phyloP scores from a whole-genome alignment of 306 rosid species.

The Acacia confusa region DNA sequence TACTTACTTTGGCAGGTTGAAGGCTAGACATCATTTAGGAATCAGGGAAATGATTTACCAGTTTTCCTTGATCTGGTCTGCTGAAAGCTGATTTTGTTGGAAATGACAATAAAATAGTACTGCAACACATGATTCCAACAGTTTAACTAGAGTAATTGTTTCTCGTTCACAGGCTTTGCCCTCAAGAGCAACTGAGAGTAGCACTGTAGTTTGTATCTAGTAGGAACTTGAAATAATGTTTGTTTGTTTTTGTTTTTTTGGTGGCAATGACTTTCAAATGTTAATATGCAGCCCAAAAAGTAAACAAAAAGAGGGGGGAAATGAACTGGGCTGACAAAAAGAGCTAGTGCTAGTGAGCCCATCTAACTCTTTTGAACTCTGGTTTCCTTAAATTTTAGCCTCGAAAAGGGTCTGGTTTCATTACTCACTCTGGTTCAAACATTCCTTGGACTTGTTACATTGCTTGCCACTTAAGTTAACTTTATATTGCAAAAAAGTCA shows the following conservation, averaged over 20 bases:
- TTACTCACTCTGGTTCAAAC: neutral
- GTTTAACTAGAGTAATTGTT: neutral
- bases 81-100: neutral
- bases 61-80: neutral
- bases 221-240: neutral
- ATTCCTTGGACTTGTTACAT: neutral
- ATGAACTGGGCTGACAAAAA: neutral
- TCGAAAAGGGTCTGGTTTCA: too few species aligned
- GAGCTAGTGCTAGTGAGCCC: neutral
- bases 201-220: neutral
- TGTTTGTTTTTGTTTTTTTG: too few species aligned
- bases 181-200: neutral
- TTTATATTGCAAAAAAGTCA: too few species aligned
- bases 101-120: conserved; percentile 17
- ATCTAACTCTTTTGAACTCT: neutral
- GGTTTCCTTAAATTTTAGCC: neutral
- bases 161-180: neutral
- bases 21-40: neutral
- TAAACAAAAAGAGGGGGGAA: neutral
- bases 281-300: neutral
- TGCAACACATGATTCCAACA: conserved; percentile 18
- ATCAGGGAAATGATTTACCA: conserved; percentile 8
- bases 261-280: neutral
- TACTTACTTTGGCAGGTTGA: conserved; percentile 1
- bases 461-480: neutral